Evolutionary conservation across 768 basidiomycete species (phyloP), one percentile per base, ranked within the genome.

Genomic region (Suillus weaverae): DNA sequence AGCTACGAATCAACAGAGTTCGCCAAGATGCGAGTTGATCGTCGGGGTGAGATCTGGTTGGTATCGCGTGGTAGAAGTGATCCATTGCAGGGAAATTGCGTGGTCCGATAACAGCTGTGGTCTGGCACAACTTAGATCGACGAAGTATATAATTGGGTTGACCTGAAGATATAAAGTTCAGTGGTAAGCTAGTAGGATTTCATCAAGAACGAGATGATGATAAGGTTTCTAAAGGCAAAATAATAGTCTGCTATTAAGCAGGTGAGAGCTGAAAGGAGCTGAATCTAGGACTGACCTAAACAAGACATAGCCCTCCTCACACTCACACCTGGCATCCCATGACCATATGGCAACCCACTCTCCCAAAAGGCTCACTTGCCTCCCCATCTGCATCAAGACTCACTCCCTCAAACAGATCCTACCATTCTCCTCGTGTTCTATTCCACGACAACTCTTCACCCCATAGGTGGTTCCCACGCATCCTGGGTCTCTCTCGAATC

Each of bases 371-470:
- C 4, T 41, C 64, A 11, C 57, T 56, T 39, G 51, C 39, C 60
- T 3, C 61, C 66, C 30, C 67, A 69, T 62, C 53, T 10, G 61
- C 60, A n/a, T 64, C 72, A 43, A 85, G 82, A 64, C 70, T 88
- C 26, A 86, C 83, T 0, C 71, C 77, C 0, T 61, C 77, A 0
- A 71, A 81, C 26, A 70, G 82, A 0, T 85, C 86, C 1, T 84
- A 83, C 64, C 86, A 89, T 6, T 89, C 88, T 0, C 86, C 90
- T 0, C 85, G 88, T 10, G 70, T 86, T 43, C 66, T 82, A 26
- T 69, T 66, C 1, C 65, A 73, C 13, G 64, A 66, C 0, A 53
- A n/a, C 68, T 89, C 9, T 73, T 87, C 51, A 81, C 66, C 73
- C 77, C 3, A 72, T 80, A 4, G 88, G 88, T 0, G 89, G 89